A percentile compares a stretch with the other conserved stretches of the same genome.
phyloP scores from a whole-genome alignment of 2,329 filamentous ascomycete genomes.

The Aspergillus fijiensis region DNA sequence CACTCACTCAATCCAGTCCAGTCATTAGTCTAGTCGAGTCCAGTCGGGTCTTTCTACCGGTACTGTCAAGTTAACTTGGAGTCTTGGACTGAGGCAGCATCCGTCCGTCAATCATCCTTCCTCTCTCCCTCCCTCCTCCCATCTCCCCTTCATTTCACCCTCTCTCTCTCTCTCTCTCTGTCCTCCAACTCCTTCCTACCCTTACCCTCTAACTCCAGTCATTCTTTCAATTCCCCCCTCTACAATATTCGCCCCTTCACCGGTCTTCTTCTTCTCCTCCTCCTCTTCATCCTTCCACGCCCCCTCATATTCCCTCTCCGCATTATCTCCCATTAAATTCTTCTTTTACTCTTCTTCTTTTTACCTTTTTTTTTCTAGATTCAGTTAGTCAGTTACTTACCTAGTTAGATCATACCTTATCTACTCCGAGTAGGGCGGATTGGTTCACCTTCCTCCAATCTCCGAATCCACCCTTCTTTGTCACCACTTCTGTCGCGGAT shows the following conservation, averaged over 20 bases:
- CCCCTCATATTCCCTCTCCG: background rate
- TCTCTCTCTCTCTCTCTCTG: background rate
- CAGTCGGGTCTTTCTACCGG: too few relatives aligned
- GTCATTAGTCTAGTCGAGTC: too few relatives aligned
- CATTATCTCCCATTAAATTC: background rate
- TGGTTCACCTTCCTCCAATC: background rate
- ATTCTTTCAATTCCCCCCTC: constrained; percentile 1
- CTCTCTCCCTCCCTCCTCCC: too few relatives aligned
- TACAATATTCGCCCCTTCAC: background rate
- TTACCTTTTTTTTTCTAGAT: background rate
- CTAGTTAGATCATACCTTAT: background rate
- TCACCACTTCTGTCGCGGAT: background rate
- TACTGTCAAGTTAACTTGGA: too few relatives aligned
- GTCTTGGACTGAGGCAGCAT: too few relatives aligned
- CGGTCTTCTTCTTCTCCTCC: background rate
- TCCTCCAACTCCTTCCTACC: background rate
- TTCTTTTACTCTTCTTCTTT: background rate
- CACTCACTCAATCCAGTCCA: too few relatives aligned
- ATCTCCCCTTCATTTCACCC: background rate
- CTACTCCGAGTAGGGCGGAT: background rate
- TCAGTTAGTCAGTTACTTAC: background rate
- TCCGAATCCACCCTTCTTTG: background rate
- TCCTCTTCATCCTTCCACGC: background rate
- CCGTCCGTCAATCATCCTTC: too few relatives aligned
- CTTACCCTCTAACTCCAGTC: constrained; percentile 3